Evolutionary conservation across 1,284 basidiomycete species (phyloP).

Genomic region (Tilletia walkeri): DNA sequence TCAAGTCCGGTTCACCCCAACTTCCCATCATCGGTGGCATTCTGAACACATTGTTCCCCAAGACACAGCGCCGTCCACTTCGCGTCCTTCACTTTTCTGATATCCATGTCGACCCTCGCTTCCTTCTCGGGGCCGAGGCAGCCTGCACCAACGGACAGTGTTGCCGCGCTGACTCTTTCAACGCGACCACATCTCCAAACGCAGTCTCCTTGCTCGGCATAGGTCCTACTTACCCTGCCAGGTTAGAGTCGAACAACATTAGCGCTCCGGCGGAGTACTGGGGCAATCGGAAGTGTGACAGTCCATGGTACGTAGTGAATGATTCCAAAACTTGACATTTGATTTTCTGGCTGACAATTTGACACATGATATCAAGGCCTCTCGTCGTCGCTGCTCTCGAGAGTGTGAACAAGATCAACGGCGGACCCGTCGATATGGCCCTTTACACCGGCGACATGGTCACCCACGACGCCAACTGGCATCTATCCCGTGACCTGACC

Average conservation of each 20-base stretch:
- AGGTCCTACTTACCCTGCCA: neutral
- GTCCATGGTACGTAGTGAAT: constrained; percentile 60
- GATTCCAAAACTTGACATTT: too few relatives aligned
- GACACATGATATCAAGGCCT: constrained; percentile 33
- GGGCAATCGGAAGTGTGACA: constrained; percentile 63
- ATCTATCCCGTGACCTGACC: constrained; percentile 48
- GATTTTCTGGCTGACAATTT: too few relatives aligned
- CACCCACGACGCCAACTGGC: constrained; percentile 57
- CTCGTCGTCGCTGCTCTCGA: constrained; percentile 67
- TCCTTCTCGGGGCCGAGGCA: constrained; percentile 70
- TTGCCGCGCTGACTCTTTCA: constrained; percentile 61
- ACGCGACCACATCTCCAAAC: constrained; percentile 27
- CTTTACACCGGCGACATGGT: constrained; percentile 76
- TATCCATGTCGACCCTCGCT: constrained; percentile 76
- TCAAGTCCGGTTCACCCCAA: constrained; percentile 4
- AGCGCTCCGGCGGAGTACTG: constrained; percentile 45
- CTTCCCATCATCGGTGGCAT: constrained; percentile 2
- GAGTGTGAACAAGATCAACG: constrained; percentile 69
- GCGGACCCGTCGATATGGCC: constrained; percentile 65
- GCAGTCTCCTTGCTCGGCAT: constrained; percentile 31
- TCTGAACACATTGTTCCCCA: constrained; percentile 60
- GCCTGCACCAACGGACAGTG: constrained; percentile 73
- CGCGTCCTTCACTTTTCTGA: constrained; percentile 76
- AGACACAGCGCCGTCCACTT: constrained; percentile 62
- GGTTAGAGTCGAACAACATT: constrained; percentile 28